Base-by-base conservation (phyloP, 345 rosid genomes). In the Luvunga scandens region DNA sequence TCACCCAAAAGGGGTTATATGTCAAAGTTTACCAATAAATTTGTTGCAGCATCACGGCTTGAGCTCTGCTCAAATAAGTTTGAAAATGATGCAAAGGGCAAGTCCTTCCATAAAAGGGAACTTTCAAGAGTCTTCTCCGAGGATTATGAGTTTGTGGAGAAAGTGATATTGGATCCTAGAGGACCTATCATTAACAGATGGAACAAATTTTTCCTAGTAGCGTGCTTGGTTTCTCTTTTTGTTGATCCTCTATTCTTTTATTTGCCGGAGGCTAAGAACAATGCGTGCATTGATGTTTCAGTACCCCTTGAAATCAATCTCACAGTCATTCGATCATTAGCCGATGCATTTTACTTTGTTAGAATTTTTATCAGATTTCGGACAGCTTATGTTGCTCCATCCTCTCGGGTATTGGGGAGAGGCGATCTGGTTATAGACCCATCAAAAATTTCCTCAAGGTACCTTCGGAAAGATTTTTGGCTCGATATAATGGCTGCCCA, bases 321-420 rank as follows among this genome's bases (percentile, higher is more conserved):
- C 66, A 82, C 89, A 0, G 30, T 71, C 34, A 45, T 87, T 19
- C 85, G 92, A 39, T 73, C 91, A 1, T 22, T 77, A 6, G 85
- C 79, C 14, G 94, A 89, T 79, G 76, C 66, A 60, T 89, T 88
- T 68, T 91, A 88, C 83, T n/a, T 80, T 1, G 60, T 84, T 60
- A 87, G 85, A 74, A 83, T 89, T 28, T 81, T 84, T 31, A 36
- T 91, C 75, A 79, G 81, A 53, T 87, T 88, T 75, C 86, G 84
- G 55, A 91, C 90, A 8, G 91, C 92, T 77, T 88, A 84, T 71
- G 82, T 89, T 14, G 91, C 88, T 81, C 91, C 92, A 45, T 86
- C 92, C n/a, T 89, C 92, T 72, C 88, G 91, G 14, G 91, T 89
- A 4, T 82, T 86, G 56, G 92, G 92, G 57, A 83, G 92, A 86